Base-by-base conservation (phyloP, 2,329 filamentous ascomycete genomes). In the Colletotrichum liaoningense region DNA sequence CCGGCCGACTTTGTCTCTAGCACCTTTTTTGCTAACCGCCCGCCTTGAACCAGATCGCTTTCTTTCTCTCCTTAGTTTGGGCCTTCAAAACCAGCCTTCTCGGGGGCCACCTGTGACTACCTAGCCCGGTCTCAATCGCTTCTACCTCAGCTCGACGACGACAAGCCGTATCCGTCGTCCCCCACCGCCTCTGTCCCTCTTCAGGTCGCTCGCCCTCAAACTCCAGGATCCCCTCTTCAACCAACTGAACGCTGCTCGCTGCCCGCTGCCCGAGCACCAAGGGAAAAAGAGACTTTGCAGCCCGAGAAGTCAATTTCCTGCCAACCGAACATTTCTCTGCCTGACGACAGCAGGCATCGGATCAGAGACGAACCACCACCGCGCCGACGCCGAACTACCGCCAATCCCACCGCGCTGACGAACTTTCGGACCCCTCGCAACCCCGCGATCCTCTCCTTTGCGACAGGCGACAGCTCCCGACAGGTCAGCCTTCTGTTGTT, bases 191-290 rank as follows among this genome's bases (percentile, higher is more conserved):
- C 58, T 58, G 46, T 22, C 46, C 30, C n/a, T 16, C 7, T 57
- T 8, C 33, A 35, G 11, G 33, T 5, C 33, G 26, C 59, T 46
- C 35, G 33, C 56, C 28, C 28, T 24, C n/a, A 67, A 67, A 58
- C 28, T 14, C 69, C 24, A 35, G 67, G 60, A 54, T 57, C 67
- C 67, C 71, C 49, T 66, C 60, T 57, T 54, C 60, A 66, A 56
- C 26, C 19, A 26, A 19, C 33, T 46, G 52, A 26, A 35, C 54
- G 57, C 33, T 35, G 33, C 33, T 35, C 11, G 33, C 58, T 30
- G 33, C 42, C 30, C 33, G 42, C 46, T 55, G 54, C 46, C 5
- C 33, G 28, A 56, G 16, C 26, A 14, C 22, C 12, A 35, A 42
- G 38, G 38, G 9, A 16, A 22, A 22, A 57, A 49, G 22, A 38